Conservation (phyloP, 257 asterid species). For the Cynanchum wilfordii region DNA sequence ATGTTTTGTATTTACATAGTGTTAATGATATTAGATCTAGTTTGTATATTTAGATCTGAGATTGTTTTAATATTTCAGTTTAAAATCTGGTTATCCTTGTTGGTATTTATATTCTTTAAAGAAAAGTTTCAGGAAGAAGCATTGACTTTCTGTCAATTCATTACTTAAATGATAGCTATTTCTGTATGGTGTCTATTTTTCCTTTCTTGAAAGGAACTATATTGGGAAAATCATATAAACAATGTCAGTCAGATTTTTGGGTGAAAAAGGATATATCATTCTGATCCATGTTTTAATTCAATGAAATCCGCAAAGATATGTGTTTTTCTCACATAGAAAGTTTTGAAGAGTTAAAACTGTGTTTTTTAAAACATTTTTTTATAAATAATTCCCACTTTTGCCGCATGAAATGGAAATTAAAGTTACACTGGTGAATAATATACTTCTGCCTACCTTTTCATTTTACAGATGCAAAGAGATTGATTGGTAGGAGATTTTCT, state of each 20-base stretch:
- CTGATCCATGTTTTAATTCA: background rate
- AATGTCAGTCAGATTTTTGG: background rate
- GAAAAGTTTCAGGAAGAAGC: too few relatives aligned
- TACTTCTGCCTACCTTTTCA: background rate
- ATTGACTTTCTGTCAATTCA: too few relatives aligned
- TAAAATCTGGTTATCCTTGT: background rate
- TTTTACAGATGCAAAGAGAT: conserved; percentile 66
- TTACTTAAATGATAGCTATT: too few relatives aligned
- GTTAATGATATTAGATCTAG: background rate
- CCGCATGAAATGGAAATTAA: too few relatives aligned
- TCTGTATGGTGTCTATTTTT: too few relatives aligned
- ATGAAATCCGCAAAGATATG: background rate
- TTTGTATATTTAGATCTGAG: background rate
- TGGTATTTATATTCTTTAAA: too few relatives aligned
- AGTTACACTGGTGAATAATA: too few relatives aligned
- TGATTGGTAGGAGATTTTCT: conserved; percentile 64
- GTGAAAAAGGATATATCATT: background rate
- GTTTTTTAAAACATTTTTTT: too few relatives aligned
- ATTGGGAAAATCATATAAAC: too few relatives aligned
- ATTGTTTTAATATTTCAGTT: background rate
- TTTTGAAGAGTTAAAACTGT: too few relatives aligned
- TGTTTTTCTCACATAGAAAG: background rate
- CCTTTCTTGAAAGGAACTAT: too few relatives aligned
- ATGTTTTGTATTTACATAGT: background rate
- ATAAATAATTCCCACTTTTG: too few relatives aligned